Base-by-base conservation (phyloP, 1,139 yeast genomes). In the Citeromyces hawaiiensis region DNA sequence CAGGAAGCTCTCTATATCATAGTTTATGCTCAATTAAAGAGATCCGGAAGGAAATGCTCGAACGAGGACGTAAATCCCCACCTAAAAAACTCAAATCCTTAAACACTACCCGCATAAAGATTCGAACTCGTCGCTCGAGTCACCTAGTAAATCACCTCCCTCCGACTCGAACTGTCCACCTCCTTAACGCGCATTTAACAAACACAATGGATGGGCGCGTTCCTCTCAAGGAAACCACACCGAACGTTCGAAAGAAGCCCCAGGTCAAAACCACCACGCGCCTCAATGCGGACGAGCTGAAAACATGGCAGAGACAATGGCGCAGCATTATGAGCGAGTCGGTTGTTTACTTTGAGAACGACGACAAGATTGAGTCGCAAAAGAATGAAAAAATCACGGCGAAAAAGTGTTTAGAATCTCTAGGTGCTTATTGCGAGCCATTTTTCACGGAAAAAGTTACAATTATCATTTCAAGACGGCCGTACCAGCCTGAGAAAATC, bases 301-400 rank as follows among this genome's bases (percentile, higher is more conserved):
- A 19, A 15, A 9, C 68, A 47, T 88, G 97, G 97, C 88, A 83
- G 53, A 67, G 67, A 39, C 76, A 80, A 42, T 88, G 96, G 96
- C 67, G 77, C 41, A 68, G 69, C 44, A 83, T 85, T 47, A 78
- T 88, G 83, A 70, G 70, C 37, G 76, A 70, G 42, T 73, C 88
- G 25, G 72, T 73, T 23, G 82, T 86, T 16, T 91, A 83, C 56
- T 86, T 88, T 54, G 96, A 87, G 56, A 70, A 74, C 31, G 94
- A 86, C 36, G 67, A 64, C 7, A 50, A 59, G 37, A 69, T 64
- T 44, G 56, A 65, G 39, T 43, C 53, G 34, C 67, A 66, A 47
- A 56, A 63, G 52, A 55, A 68, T 44, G 76, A 76, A 49, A 66
- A 72, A 52, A 68, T 71, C 52, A 60, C 69, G 50, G 80, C 80